Base-by-base conservation (phyloP, 1,139 yeast species). In the Scheffersomyces illinoinensis region DNA sequence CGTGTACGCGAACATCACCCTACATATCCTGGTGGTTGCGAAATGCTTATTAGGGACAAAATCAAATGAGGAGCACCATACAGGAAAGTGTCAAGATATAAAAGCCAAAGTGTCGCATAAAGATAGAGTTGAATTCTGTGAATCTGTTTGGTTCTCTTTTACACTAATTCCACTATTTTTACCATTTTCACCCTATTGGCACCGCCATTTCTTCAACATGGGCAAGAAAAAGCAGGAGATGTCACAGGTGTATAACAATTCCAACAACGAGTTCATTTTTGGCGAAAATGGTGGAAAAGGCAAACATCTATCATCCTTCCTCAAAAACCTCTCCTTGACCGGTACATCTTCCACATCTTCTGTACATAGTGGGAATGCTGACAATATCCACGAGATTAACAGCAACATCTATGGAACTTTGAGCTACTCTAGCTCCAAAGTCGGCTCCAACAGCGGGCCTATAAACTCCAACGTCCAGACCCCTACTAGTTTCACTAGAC, bases 241-340 rank as follows among this genome's bases (percentile, higher is more conserved):
- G 89, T 82, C 86, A 24, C 89, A 85, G 73, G 81, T 85, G 54
- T 85, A 86, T 72, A 71, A 63, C 72, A 76, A 71, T 56, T 61
- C 78, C 58, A 74, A 71, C 63, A 85, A 85, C 63, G 93, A 88
- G 71, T 88, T 87, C 67, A 76, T 87, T 49, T 88, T 88, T 65
- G 89, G 88, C 47, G 91, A 87, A 65, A 80, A 82, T 56, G 93
- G 91, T 43, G 91, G 91, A 6, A 79, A 82, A 57, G 91, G 91
- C 4, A 86, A 86, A 59, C 83, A 87, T 52, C 78, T 87, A 47
- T 79, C 87, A 59, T 81, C 89, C 10, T 86, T 88, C 62, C 76
- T 88, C 57, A 83, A 79, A 70, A 80, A 86, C 54, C 68, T 85
- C 47, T 82, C 87, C 23, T 69, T 71, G 53, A 70, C 74, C 0